Evolutionary conservation across 768 basidiomycete genomes (phyloP), one percentile per base, ranked within the genome.

Genomic region (Porpolomopsis calyptriformis): DNA sequence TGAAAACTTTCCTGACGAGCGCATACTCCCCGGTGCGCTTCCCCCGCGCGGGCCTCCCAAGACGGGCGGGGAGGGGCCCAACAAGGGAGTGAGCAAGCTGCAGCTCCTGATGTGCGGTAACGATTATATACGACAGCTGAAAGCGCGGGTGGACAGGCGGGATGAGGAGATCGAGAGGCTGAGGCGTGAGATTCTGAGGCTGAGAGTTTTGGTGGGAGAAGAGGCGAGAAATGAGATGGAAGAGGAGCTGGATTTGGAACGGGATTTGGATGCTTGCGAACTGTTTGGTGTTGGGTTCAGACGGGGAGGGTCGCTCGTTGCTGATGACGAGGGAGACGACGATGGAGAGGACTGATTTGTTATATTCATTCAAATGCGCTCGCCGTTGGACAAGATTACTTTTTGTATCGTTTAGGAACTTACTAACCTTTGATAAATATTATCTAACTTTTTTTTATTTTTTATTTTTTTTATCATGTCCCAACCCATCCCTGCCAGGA

Each of bases 21-120:
- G 86, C 0, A 66, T 83, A 2, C 72, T 92, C 1, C 91, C 92
- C 5, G 92, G 92, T 22, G 84, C 86, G 1, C 74, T 92, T 12
- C 92, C 92, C 0, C 92, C 92, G 1, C 74, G 92, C 7, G 85
- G 93, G 0, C 85, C 92, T 6, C 89, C 90, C 3, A 79, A 91
- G 61, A 77, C 82, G 20, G 76, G 85, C 43, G 72, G 77, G 2
- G 89, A 93, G 49, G 91, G 92, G n/a, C 92, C 92, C 8, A 97
- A 97, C 63, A 85, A 92, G 57, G 82, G 82, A 12, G 90, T 97
- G 40, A 90, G 87, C 70, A 97, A 96, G 70, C 68, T 96, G 47
- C 92, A 94, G 63, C 67, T 97, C 29, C 64, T 97, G 46, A 80
- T 89, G 49, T 93, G 88, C 57, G 87, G 86, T 27, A 97, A 97